Percentiles rank a stretch among this genome's conserved stretches.
These are phyloP conservation scores for Zygosaccharomyces siamensis DNA, from an alignment of 805 yeast species.

Conservation along the genomic window DNA sequence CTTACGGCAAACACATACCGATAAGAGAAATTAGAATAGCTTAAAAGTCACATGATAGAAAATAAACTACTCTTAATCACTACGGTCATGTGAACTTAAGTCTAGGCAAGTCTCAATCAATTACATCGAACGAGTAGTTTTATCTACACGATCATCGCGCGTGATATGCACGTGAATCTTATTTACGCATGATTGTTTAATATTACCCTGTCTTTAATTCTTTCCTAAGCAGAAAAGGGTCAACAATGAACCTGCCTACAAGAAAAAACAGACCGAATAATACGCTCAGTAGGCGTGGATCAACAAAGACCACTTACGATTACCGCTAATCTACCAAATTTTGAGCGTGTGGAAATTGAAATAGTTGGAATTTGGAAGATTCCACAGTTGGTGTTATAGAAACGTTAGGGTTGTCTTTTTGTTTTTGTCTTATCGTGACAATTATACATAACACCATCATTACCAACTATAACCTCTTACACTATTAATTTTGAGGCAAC, in stretches of 20 bases:
- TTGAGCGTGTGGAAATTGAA: neutral
- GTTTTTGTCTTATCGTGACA: neutral
- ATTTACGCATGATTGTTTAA: neutral
- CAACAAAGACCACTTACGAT: too few species aligned
- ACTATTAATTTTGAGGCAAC: neutral
- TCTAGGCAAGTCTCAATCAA: too few species aligned
- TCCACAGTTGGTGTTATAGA: neutral
- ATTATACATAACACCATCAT: neutral
- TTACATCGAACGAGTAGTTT: too few species aligned
- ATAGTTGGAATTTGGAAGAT: neutral
- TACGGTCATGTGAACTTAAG: too few species aligned
- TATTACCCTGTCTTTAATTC: neutral
- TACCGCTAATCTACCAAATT: too few species aligned
- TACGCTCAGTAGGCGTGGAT: neutral
- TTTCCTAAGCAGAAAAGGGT: constrained; percentile 3
- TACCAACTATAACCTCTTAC: neutral
- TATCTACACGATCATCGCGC: too few species aligned
- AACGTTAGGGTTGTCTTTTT: too few species aligned
- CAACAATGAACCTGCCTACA: neutral
- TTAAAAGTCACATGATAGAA: too few species aligned
- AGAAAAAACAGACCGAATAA: neutral
- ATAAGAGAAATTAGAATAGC: too few species aligned
- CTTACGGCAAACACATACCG: too few species aligned
- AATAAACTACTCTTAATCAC: too few species aligned
- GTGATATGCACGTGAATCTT: neutral